These are phyloP conservation scores for Pittosporum tobira DNA, from an alignment of 129 eudicot species.

Conservation along the genomic window DNA sequence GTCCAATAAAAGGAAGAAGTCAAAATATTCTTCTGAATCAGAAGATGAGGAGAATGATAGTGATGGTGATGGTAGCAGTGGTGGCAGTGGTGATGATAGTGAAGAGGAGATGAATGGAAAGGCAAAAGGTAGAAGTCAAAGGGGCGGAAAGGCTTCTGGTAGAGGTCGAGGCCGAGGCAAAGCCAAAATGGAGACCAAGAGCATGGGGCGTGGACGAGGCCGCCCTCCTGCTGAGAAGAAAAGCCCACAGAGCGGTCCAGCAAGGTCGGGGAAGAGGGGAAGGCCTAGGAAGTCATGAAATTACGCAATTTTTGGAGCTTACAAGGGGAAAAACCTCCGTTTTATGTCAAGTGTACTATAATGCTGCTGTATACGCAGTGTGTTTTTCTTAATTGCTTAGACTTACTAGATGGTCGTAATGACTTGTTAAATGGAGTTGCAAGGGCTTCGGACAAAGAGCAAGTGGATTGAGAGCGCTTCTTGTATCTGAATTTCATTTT, in stretches of 20 bases:
- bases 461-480: too few species aligned
- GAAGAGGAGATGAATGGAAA: constrained; percentile 49
- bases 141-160: constrained; percentile 55
- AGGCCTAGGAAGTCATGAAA: constrained; percentile 53
- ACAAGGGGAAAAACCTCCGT: not conserved
- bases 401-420: too few species aligned
- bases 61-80: constrained; percentile 28
- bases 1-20: constrained; percentile 67
- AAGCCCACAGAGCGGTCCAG: constrained; percentile 11
- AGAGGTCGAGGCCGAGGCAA: constrained; percentile 45
- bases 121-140: constrained; percentile 22
- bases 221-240: constrained; percentile 36
- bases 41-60: constrained; percentile 42
- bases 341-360: too few species aligned
- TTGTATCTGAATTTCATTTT: too few species aligned
- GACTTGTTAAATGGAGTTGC: too few species aligned
- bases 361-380: too few species aligned
- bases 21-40: constrained; percentile 51
- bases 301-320: constrained; percentile 5
- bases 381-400: too few species aligned
- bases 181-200: constrained; percentile 5
- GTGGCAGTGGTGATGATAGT: constrained; percentile 34
- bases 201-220: constrained; percentile 54
- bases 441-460: too few species aligned
- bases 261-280: constrained; percentile 49